Evolutionary conservation across 257 asterid genomes (phyloP), one percentile per base, ranked within the genome.

Genomic region (Lycium ferocissimum): DNA sequence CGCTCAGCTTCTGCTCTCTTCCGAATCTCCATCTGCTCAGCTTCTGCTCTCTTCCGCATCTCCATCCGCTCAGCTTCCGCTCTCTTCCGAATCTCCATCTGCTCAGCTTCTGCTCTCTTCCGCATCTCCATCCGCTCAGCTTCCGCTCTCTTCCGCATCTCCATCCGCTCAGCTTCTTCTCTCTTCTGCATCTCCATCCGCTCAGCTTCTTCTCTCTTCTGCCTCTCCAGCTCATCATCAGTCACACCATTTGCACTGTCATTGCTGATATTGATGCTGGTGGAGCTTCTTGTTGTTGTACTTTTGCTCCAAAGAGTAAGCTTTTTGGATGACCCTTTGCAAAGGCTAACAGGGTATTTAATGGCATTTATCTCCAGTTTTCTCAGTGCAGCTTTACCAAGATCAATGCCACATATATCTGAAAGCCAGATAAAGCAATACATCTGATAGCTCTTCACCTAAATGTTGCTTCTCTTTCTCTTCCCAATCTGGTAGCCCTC

Each of bases 371-470:
- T 92, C 73, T 90, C 92, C 3, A 92, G 65, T 69, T 93, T 93
- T 12, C 95, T 87, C 1, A 93, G 93, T 6, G 88, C 94, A 86
- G 97, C 97, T 71, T 91, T 87, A 13, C 86, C 92, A 18, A 93
- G 92, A 91, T 93, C 93, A 67, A 94, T 82, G 38, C 94, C 94
- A 85, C 95, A 92, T 5, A 92, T 83, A 85, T 93, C 93, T 47
- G 94, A 91, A 2, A 93, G 89, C 86, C 91, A 91, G 95, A 79
- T 94, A 92, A 4, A 94, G 93, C 76, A 92, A 53, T 38, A 93
- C 94, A 87, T 92, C 94, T 7, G 97, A 90, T 0, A 93, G 92
- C 66, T 93, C 97, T 72, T 93, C 95, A 6, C 97, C 95, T 65
- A 93, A 81, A 56, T 93, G 97, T 12, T 20, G 75, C 56, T 88